phyloP scores from a whole-genome alignment of 139 green algal species.

The Coelastrella sp. region DNA sequence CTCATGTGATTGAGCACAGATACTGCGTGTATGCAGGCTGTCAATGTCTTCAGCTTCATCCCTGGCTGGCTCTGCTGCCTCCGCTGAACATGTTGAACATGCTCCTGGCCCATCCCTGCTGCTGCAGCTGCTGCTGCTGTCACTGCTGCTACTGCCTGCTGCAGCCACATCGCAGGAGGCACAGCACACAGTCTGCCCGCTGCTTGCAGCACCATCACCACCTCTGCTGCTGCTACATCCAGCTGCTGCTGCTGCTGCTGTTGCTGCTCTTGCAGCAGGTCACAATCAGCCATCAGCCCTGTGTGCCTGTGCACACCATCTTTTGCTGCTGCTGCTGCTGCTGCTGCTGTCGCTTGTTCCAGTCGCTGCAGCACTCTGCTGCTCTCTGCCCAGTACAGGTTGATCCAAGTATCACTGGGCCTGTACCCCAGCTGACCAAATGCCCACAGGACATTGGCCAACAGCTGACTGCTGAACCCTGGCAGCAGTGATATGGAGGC shows the following conservation, averaged over 20 bases:
- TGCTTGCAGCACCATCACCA: conserved; percentile 17
- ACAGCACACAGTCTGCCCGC: background rate
- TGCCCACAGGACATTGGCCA: conserved; percentile 22
- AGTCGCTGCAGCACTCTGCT: background rate
- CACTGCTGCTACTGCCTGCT: background rate
- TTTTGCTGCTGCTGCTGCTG: conserved; percentile 2
- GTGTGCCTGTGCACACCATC: too few species aligned
- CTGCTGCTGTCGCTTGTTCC: background rate
- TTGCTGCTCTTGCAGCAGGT: background rate
- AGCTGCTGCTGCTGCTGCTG: background rate
- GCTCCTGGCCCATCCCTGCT: background rate
- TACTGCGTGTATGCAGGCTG: background rate
- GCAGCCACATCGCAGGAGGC: background rate
- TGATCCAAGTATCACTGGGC: conserved; percentile 6
- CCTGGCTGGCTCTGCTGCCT: background rate
- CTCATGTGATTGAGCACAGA: background rate
- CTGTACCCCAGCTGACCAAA: background rate
- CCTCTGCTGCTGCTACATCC: background rate
- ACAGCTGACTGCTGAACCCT: background rate
- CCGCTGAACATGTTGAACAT: too few species aligned
- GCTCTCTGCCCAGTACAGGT: conserved; percentile 1
- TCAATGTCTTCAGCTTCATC: background rate
- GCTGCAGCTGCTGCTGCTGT: conserved; percentile 12
- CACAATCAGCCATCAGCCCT: background rate
- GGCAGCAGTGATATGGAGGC: conserved; percentile 3